These are phyloP conservation scores for Nematodospora anomalae DNA, from an alignment of 1,139 yeast genomes.

Conservation along the genomic window DNA sequence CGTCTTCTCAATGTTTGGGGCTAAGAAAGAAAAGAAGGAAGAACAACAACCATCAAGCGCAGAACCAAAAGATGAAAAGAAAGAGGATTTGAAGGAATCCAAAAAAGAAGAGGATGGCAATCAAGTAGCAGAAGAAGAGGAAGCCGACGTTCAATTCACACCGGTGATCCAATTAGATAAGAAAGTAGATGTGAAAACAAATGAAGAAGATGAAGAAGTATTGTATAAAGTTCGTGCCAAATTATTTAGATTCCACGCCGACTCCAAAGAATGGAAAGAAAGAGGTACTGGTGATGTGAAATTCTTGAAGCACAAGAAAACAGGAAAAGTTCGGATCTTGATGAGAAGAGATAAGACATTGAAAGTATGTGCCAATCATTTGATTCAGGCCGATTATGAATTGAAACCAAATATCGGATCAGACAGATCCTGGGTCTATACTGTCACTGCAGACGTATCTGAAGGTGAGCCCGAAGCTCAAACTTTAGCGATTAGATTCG, in stretches of 20 bases:
- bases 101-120: slow-evolving; percentile 40
- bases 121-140: slow-evolving; percentile 77
- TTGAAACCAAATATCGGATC: slow-evolving; percentile 94
- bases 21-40: slow-evolving; percentile 65
- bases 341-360: slow-evolving; percentile 99
- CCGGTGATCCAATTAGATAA: slow-evolving; percentile 93
- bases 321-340: slow-evolving; percentile 80
- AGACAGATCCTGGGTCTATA: slow-evolving; percentile 98
- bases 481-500: slow-evolving; percentile 95
- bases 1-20: slow-evolving; percentile 91
- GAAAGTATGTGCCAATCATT: slow-evolving; percentile 97
- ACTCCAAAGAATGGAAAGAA: slow-evolving; percentile 96
- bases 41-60: slow-evolving; percentile 41
- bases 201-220: slow-evolving; percentile 94
- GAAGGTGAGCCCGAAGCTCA: slow-evolving; percentile 97
- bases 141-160: slow-evolving; percentile 94
- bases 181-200: slow-evolving; percentile 88
- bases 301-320: slow-evolving; percentile 82
- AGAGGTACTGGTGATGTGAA: slow-evolving; percentile 99
- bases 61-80: slow-evolving; percentile 29
- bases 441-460: slow-evolving; percentile 89
- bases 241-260: slow-evolving; percentile 83
- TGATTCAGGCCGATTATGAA: slow-evolving; percentile 78
- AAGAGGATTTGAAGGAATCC: slow-evolving; percentile 27
- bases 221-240: slow-evolving; percentile 90